Evolutionary conservation across 2,329 filamentous ascomycete species (phyloP), one percentile per base, ranked within the genome.

Genomic region (Kalaharituber pfeilii): DNA sequence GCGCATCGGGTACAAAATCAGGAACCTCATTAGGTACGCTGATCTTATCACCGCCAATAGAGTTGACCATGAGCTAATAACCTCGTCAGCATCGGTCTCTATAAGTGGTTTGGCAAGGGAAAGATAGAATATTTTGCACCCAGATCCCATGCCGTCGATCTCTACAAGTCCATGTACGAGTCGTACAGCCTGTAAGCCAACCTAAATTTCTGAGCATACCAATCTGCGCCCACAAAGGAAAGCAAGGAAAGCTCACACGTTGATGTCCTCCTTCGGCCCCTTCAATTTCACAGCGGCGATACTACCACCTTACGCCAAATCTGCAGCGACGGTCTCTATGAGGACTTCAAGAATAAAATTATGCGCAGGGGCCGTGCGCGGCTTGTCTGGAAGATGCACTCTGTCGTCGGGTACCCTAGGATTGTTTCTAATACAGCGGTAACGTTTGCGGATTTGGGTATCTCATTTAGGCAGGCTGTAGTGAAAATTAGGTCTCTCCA

Each of bases 111-210:
- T n/a, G 55, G 58, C 44, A 57, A 59, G 27, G 51, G 57, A 20
- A 56, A 56, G 9, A 29, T 60, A 3, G 54, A 33, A 9, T 15
- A 56, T 39, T 42, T 29, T 15, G 51, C 57, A 50, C 53, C 59
- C n/a, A 60, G 53, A 24, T 56, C 60, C 25, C 50, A 60, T 9
- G 62, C 57, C 11, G 56, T 57, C 44, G 44, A 55, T 15, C 57
- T 64, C 9, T 57, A 64, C 44, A 53, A 54, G 8, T 56, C 60
- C 49, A 64, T 64, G 62, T 62, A 64, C 55, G 60, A 57, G 13
- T 57, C 62, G 22, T 62, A 60, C 49, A 57, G 60, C 25, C 36
- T 53, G 59, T 60, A 57, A 49, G 55, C 20, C 6, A n/a, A 24
- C 7, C 42, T 22, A 5, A 24, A 27, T 45, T 27, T 29, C 25